Evolutionary conservation across 352 stramenopile genomes (phyloP), one percentile per base, ranked within the genome.

Genomic region (Globisporangium viniferum): DNA sequence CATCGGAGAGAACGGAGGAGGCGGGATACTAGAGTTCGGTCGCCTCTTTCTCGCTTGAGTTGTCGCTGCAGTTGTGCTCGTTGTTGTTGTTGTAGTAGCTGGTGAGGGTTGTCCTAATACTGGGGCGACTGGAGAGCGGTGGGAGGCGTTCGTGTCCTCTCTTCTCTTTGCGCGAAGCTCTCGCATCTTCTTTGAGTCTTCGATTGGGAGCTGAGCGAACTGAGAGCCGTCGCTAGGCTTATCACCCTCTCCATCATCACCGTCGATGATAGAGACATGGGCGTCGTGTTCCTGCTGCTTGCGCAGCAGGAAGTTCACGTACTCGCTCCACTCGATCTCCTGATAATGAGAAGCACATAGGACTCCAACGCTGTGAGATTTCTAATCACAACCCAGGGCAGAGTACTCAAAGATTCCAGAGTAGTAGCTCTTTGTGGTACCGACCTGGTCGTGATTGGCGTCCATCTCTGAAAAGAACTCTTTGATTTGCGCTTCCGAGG

Each of bases 241-340:
- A 20, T 1, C 18, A 51, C 44, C 9, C 2, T 39, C 64, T 24
- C 20, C 59, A 29, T 20, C 67, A 7, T 31, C 18, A 15, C n/a
- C n/a, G n/a, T n/a, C n/a, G n/a, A 41, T 35, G 15, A 61, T 51
- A 41, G 6, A 54, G 15, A 55, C 0, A 5, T 48, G 10, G 1
- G 6, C 5, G 5, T 59, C 60, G 35, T 56, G 60, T 18, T 62
- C 33, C 18, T 70, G 64, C 49, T 74, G 59, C 39, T 71, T 73
- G n/a, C 51, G 22, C 29, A 73, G 58, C 0, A 91, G 62, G 57
- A 88, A 89, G 12, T 64, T 65, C 18, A 91, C 66, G 73, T 83
- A 91, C 39, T 91, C 81, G n/a, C 62, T 31, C 83, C 83, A 91
- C 54, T 85, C 73, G 15, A 89, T 76, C 20, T 71, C 66, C 78